A percentile compares a stretch with the other conserved stretches of the same genome.
These are phyloP conservation scores for Neurospora sp. DNA, from an alignment of 495 filamentous ascomycete species.

Conservation along the genomic window DNA sequence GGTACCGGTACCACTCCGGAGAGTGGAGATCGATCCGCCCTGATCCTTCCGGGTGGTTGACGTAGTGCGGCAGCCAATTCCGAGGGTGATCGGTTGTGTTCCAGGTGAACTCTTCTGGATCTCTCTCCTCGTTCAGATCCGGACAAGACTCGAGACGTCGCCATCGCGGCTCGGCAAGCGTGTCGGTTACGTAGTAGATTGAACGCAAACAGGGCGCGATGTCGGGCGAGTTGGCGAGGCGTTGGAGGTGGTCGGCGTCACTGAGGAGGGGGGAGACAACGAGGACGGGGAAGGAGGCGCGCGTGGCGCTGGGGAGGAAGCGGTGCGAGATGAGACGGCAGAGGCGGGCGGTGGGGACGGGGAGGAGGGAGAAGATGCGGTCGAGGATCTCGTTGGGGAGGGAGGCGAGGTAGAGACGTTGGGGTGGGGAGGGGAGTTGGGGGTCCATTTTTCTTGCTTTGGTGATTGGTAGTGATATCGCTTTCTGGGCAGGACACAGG, in stretches of 20 bases:
- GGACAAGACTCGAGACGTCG: not conserved
- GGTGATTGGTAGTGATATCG: not conserved
- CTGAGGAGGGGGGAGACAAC: not conserved
- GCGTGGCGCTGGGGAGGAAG: not conserved
- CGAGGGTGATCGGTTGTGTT: not conserved
- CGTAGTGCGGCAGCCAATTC: not conserved
- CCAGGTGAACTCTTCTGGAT: not conserved
- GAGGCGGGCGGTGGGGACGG: not conserved
- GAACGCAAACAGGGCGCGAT: not conserved
- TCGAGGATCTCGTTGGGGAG: not conserved
- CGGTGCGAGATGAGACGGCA: not conserved
- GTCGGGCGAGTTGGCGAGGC: not conserved
- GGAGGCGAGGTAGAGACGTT: not conserved
- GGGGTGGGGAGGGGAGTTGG: not conserved
- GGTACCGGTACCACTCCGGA: not conserved
- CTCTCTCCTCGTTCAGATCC: not conserved
- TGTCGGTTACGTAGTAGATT: not conserved
- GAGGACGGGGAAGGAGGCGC: not conserved
- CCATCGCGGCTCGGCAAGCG: not conserved
- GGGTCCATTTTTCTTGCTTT: not conserved
- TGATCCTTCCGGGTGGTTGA: not conserved
- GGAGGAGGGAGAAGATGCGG: not conserved
- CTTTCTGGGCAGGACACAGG: not conserved
- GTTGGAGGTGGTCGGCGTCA: not conserved
- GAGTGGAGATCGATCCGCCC: not conserved